Evolutionary conservation across 257 asterid species (phyloP).

Genomic region (Gardenia jasminoides): DNA sequence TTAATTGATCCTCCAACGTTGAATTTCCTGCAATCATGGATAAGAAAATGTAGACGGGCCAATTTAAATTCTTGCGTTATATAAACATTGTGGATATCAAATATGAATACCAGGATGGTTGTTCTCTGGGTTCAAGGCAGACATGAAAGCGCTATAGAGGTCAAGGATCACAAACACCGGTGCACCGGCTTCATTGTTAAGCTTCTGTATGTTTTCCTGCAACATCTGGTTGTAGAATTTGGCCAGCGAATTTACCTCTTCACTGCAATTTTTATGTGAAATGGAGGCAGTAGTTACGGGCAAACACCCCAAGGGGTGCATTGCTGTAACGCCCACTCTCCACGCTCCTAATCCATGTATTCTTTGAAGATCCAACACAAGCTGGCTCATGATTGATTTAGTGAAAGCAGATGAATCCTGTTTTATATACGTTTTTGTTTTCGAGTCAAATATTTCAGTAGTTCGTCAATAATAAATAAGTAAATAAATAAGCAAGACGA

Average conservation of each 20-base stretch:
- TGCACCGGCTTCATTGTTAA: constrained; percentile 39
- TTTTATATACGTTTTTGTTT: background rate
- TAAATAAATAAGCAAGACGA: no score
- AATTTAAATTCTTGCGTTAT: background rate
- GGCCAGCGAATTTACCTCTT: constrained; percentile 37
- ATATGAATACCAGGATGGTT: constrained; percentile 37
- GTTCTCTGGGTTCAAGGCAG: constrained; percentile 35
- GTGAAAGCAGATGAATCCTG: constrained; percentile 41
- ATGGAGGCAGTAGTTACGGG: constrained; percentile 33
- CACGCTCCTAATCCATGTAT: constrained; percentile 46
- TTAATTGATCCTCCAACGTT: constrained; percentile 27
- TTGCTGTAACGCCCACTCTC: constrained; percentile 46
- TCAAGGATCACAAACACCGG: constrained; percentile 42
- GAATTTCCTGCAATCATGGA: constrained; percentile 25
- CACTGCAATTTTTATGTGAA: constrained; percentile 38
- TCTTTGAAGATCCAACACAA: constrained; percentile 41
- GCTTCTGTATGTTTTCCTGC: constrained; percentile 32
- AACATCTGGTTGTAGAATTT: constrained; percentile 46
- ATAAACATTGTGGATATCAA: background rate
- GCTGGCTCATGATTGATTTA: constrained; percentile 40
- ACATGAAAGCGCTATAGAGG: constrained; percentile 52
- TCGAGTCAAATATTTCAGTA: background rate
- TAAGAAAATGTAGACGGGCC: background rate
- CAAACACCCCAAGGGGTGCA: constrained; percentile 61
- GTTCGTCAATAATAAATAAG: background rate